These are phyloP conservation scores for Hippophae rhamnoides DNA, from an alignment of 306 rosid species.

Conservation along the genomic window DNA sequence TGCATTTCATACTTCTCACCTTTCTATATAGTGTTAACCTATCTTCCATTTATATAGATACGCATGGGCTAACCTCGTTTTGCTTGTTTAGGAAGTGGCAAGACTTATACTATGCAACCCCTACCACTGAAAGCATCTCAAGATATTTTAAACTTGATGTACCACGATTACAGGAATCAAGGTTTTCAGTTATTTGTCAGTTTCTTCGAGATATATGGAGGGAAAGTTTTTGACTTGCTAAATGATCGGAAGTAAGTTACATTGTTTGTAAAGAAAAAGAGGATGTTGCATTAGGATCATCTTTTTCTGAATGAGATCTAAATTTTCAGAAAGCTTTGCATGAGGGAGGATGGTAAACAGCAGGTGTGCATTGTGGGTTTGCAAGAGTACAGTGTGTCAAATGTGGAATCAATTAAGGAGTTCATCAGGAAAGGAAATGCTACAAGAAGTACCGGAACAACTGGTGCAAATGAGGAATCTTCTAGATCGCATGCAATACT, in stretches of 20 bases:
- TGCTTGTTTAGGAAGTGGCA: slow-evolving; percentile 54
- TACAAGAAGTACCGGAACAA: slow-evolving; percentile 72
- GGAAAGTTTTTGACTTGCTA: slow-evolving; percentile 76
- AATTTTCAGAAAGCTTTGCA: slow-evolving; percentile 63
- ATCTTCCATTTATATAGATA: slow-evolving; percentile 8
- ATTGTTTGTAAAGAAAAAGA: slow-evolving; percentile 9
- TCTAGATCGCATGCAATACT: slow-evolving; percentile 86
- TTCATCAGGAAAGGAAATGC: slow-evolving; percentile 64
- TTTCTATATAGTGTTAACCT: slow-evolving; percentile 3
- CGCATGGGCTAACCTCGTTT: slow-evolving; percentile 11
- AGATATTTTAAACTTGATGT: slow-evolving; percentile 58
- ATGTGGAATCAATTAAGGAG: slow-evolving; percentile 62
- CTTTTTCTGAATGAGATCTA: slow-evolving; percentile 22
- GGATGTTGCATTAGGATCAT: slow-evolving; percentile 1
- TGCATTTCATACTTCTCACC: slow-evolving; percentile 3
- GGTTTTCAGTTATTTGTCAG: slow-evolving; percentile 68
- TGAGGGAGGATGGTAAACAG: slow-evolving; percentile 89
- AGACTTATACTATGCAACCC: slow-evolving; percentile 86
- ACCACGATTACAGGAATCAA: slow-evolving; percentile 51
- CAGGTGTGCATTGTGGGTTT: slow-evolving; percentile 84
- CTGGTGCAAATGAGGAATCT: slow-evolving; percentile 87
- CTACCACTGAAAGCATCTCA: slow-evolving; percentile 77
- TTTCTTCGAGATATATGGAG: slow-evolving; percentile 85
- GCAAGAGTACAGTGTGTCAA: slow-evolving; percentile 62
- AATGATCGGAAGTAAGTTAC: slow-evolving; percentile 68